phyloP scores from a whole-genome alignment of 2,329 filamentous ascomycete species.

The Chalaropsis ovoidea region DNA sequence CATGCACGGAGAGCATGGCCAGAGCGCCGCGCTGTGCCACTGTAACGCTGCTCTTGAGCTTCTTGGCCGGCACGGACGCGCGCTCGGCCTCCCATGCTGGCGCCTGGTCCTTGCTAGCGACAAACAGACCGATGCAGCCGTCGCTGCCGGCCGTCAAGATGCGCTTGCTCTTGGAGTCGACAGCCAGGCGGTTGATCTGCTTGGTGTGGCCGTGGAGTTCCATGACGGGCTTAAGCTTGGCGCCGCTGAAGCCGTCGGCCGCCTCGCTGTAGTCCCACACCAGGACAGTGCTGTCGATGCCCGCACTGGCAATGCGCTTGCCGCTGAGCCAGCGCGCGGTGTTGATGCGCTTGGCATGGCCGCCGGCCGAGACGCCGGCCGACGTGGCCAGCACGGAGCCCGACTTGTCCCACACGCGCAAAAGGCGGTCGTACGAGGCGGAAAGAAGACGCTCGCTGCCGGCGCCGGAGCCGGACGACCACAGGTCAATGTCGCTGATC shows the following conservation, averaged over 20 bases:
- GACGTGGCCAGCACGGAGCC: slow-evolving; percentile 77
- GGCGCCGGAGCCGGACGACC: slow-evolving; percentile 52
- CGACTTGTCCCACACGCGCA: slow-evolving; percentile 82
- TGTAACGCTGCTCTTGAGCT: slow-evolving; percentile 38
- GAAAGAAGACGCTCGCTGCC: slow-evolving; percentile 60
- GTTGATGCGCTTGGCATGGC: slow-evolving; percentile 68
- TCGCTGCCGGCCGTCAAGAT: slow-evolving; percentile 81
- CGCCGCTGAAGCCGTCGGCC: slow-evolving; percentile 51
- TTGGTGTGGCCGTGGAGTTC: slow-evolving; percentile 77
- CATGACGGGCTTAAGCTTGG: slow-evolving; percentile 61
- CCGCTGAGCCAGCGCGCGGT: slow-evolving; percentile 73
- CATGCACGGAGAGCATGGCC: slow-evolving; percentile 60
- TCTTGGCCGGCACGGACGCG: slow-evolving; percentile 39
- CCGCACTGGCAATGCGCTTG: slow-evolving; percentile 64
- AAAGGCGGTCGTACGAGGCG: slow-evolving; percentile 81
- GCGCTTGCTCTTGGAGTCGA: slow-evolving; percentile 60
- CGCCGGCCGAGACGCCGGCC: slow-evolving; percentile 52
- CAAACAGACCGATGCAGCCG: slow-evolving; percentile 80
- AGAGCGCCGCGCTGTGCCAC: slow-evolving; percentile 67
- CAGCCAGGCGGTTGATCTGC: slow-evolving; percentile 62
- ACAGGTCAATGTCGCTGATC: slow-evolving; percentile 77
- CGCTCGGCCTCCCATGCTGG: slow-evolving; percentile 61
- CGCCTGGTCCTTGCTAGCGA: slow-evolving; percentile 62
- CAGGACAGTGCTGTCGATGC: slow-evolving; percentile 73
- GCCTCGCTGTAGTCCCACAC: slow-evolving; percentile 79